Evolutionary conservation across 2,329 filamentous ascomycete species (phyloP).

Genomic region (Rhynchosporium graminicola): DNA sequence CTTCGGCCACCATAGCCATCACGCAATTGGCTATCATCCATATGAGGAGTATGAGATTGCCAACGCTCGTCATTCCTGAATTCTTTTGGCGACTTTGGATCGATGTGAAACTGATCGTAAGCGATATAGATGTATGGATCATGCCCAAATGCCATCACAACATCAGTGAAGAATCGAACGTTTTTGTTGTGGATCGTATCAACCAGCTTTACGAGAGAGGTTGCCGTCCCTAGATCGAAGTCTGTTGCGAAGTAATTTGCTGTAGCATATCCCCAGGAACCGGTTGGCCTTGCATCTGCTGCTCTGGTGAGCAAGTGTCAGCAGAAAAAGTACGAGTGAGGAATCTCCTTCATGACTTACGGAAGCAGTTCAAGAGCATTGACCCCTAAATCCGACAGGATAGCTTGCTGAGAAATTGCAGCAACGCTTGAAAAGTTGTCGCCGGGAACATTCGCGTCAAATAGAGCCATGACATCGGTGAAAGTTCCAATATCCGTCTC

Average conservation of each 20-base stretch:
- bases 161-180: slow-evolving; percentile 27
- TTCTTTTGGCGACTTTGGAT: slow-evolving; percentile 17
- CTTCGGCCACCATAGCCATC: slow-evolving; percentile 26
- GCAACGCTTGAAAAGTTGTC: slow-evolving; percentile 16
- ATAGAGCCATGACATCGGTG: slow-evolving; percentile 25
- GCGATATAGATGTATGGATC: slow-evolving; percentile 28
- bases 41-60: slow-evolving; percentile 22
- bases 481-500: slow-evolving; percentile 27
- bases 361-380: slow-evolving; percentile 29
- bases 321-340: no score
- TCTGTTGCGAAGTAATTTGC: slow-evolving; percentile 28
- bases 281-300: slow-evolving; percentile 26
- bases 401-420: slow-evolving; percentile 17
- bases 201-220: slow-evolving; percentile 20
- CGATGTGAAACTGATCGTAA: slow-evolving; percentile 26
- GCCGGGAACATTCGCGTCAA: slow-evolving; percentile 18
- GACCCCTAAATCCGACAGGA: slow-evolving; percentile 23
- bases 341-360: no score
- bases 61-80: slow-evolving; percentile 18
- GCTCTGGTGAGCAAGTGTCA: slow-evolving; percentile 1
- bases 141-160: slow-evolving; percentile 30
- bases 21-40: slow-evolving; percentile 7
- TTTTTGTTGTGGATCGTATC: slow-evolving; percentile 25
- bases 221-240: slow-evolving; percentile 24
- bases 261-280: slow-evolving; percentile 29